Evolutionary conservation across 2,329 filamentous ascomycete genomes (phyloP).

Genomic region (Camptophora hylomeconis): DNA sequence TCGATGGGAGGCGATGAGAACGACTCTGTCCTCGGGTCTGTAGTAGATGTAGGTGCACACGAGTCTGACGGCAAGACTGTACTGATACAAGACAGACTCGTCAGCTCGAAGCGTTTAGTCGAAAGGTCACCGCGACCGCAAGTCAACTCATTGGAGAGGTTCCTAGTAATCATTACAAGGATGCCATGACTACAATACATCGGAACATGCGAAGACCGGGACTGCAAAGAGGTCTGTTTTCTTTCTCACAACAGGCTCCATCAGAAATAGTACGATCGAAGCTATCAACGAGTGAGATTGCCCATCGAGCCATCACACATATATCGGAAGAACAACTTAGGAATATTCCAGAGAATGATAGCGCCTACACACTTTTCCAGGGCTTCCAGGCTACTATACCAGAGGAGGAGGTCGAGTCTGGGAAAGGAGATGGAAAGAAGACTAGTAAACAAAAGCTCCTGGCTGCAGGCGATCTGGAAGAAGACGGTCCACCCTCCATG

Average conservation of each 20-base stretch:
- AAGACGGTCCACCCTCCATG: slow-evolving; percentile 53
- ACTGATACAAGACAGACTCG: slow-evolving; percentile 47
- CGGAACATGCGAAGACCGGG: slow-evolving; percentile 73
- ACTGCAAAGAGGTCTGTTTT: slow-evolving; percentile 81
- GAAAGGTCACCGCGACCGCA: slow-evolving; percentile 89
- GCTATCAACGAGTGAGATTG: slow-evolving; percentile 82
- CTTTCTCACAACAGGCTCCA: slow-evolving; percentile 81
- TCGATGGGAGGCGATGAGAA: slow-evolving; percentile 27
- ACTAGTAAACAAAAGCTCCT: slow-evolving; percentile 65
- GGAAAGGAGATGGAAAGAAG: slow-evolving; percentile 55
- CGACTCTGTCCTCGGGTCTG: slow-evolving; percentile 31
- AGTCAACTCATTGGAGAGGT: slow-evolving; percentile 66
- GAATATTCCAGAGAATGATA: slow-evolving; percentile 78
- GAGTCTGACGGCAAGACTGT: not conserved
- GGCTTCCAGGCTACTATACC: slow-evolving; percentile 88
- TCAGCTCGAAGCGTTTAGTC: slow-evolving; percentile 80
- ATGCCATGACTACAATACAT: slow-evolving; percentile 77
- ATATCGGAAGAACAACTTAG: slow-evolving; percentile 79
- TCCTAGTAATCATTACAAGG: slow-evolving; percentile 59
- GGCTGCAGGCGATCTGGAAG: slow-evolving; percentile 43
- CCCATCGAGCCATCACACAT: slow-evolving; percentile 79
- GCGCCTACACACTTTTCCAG: slow-evolving; percentile 85
- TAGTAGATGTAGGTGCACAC: slow-evolving; percentile 28
- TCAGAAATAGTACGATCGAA: slow-evolving; percentile 85
- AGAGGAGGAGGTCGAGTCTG: slow-evolving; percentile 48